Evolutionary conservation across 768 basidiomycete species (phyloP).

Genomic region (Naganishia randhawae): DNA sequence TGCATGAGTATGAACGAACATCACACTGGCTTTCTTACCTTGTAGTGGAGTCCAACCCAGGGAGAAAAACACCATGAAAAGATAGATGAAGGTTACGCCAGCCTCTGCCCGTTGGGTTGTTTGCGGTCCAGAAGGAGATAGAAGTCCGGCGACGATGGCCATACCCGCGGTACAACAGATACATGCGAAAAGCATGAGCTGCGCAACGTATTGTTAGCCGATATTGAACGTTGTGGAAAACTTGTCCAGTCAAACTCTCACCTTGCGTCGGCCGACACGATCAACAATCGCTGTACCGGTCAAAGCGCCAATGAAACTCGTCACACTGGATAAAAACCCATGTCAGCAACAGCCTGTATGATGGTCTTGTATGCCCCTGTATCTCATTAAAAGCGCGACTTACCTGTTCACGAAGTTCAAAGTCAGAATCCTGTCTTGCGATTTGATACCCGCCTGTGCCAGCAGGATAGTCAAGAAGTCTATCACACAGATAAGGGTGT

Average conservation of each 20-base stretch:
- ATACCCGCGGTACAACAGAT: slow-evolving; percentile 52
- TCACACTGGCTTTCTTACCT: slow-evolving; percentile 38
- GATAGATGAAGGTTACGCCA: slow-evolving; percentile 56
- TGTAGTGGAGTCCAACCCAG: slow-evolving; percentile 63
- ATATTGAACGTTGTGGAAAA: not conserved
- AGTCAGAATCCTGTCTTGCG: slow-evolving; percentile 49
- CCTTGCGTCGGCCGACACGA: slow-evolving; percentile 55
- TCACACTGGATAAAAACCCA: slow-evolving; percentile 45
- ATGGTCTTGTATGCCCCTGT: too few species aligned
- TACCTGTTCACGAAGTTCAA: slow-evolving; percentile 57
- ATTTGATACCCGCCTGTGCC: slow-evolving; percentile 48
- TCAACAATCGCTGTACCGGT: slow-evolving; percentile 55
- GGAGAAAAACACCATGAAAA: slow-evolving; percentile 53
- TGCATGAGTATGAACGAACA: not conserved
- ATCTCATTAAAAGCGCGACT: too few species aligned
- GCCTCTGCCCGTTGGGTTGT: slow-evolving; percentile 54
- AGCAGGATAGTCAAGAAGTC: slow-evolving; percentile 45
- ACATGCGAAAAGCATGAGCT: slow-evolving; percentile 54
- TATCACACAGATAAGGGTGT: slow-evolving; percentile 32
- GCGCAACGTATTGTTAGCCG: not conserved
- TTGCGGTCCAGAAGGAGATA: slow-evolving; percentile 51
- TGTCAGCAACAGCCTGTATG: not conserved
- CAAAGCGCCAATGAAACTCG: slow-evolving; percentile 54
- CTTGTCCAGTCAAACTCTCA: not conserved
- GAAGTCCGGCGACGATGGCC: slow-evolving; percentile 56